Evolutionary conservation across 2,329 filamentous ascomycete genomes (phyloP).

Genomic region (Botrytis elliptica): DNA sequence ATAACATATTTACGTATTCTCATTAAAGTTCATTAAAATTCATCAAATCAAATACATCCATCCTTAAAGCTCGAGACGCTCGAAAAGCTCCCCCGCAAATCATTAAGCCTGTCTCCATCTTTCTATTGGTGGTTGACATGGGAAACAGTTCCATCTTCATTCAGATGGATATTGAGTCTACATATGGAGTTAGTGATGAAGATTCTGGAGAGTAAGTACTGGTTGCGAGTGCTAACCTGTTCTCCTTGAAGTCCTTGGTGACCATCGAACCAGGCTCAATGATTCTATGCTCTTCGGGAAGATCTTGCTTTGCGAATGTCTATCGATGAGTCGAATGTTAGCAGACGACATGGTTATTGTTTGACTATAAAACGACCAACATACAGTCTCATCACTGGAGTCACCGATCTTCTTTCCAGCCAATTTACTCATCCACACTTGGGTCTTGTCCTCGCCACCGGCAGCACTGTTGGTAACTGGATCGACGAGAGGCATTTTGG

Average conservation of each 20-base stretch:
- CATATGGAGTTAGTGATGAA: constrained; percentile 35
- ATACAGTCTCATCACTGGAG: constrained; percentile 53
- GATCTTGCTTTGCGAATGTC: constrained; percentile 60
- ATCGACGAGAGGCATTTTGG: constrained; percentile 64
- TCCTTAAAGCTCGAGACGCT: background rate
- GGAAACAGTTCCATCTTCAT: constrained; percentile 59
- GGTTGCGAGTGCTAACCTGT: constrained; percentile 31
- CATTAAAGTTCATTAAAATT: background rate
- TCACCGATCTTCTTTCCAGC: constrained; percentile 63
- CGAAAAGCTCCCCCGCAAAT: background rate
- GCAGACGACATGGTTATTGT: constrained; percentile 5
- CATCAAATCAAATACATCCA: background rate
- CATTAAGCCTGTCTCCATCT: background rate
- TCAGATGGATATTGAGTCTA: constrained; percentile 59
- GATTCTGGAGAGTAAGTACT: background rate
- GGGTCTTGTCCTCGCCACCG: constrained; percentile 42
- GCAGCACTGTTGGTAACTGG: constrained; percentile 51
- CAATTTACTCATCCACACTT: constrained; percentile 61
- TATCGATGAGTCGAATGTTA: constrained; percentile 36
- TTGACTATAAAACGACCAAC: constrained; percentile 26
- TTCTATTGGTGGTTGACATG: constrained; percentile 51
- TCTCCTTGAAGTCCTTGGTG: constrained; percentile 53
- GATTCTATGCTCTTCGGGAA: constrained; percentile 56
- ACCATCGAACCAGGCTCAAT: constrained; percentile 57
- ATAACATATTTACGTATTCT: background rate